Percentiles rank a stretch among this genome's conserved stretches.
Evolutionary conservation across 768 basidiomycete species (phyloP).

Genomic region (Suillus clintonianus): DNA sequence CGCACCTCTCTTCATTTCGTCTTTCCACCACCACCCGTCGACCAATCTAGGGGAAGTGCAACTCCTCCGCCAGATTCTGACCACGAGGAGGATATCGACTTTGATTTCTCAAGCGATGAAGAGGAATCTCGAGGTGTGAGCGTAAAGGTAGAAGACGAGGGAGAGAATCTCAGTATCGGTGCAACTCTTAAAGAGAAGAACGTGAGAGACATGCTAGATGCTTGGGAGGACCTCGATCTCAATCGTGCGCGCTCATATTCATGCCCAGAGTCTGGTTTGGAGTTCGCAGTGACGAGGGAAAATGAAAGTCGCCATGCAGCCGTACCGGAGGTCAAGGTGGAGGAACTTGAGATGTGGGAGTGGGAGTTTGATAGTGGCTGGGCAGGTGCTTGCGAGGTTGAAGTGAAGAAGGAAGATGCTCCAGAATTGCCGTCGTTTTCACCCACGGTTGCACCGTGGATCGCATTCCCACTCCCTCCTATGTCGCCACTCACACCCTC

Average conservation of each 20-base stretch:
- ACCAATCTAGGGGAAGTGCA: slow-evolving; percentile 43
- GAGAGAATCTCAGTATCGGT: slow-evolving; percentile 26
- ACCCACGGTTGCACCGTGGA: slow-evolving; percentile 1
- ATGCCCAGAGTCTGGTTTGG: not conserved
- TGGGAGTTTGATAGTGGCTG: slow-evolving; percentile 36
- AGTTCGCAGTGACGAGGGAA: slow-evolving; percentile 15
- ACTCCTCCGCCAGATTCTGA: slow-evolving; percentile 74
- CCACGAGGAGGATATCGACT: slow-evolving; percentile 39
- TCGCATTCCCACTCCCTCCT: slow-evolving; percentile 15
- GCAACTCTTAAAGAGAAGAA: slow-evolving; percentile 65
- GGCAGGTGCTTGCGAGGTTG: slow-evolving; percentile 33
- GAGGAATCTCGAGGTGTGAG: slow-evolving; percentile 1
- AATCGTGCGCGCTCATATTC: slow-evolving; percentile 6
- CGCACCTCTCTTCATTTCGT: slow-evolving; percentile 19
- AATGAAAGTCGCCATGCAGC: slow-evolving; percentile 24
- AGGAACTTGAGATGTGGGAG: slow-evolving; percentile 41
- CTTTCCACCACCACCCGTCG: slow-evolving; percentile 25
- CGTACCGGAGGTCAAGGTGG: slow-evolving; percentile 42
- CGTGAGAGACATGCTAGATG: slow-evolving; percentile 64
- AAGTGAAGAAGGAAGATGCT: slow-evolving; percentile 44
- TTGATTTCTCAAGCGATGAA: slow-evolving; percentile 28
- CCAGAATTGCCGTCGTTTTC: slow-evolving; percentile 5
- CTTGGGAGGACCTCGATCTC: slow-evolving; percentile 66
- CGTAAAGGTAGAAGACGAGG: slow-evolving; percentile 20
- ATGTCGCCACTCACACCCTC: slow-evolving; percentile 20